These are phyloP conservation scores for Phytophthora litchii DNA, from an alignment of 352 stramenopile genomes.

Conservation along the genomic window DNA sequence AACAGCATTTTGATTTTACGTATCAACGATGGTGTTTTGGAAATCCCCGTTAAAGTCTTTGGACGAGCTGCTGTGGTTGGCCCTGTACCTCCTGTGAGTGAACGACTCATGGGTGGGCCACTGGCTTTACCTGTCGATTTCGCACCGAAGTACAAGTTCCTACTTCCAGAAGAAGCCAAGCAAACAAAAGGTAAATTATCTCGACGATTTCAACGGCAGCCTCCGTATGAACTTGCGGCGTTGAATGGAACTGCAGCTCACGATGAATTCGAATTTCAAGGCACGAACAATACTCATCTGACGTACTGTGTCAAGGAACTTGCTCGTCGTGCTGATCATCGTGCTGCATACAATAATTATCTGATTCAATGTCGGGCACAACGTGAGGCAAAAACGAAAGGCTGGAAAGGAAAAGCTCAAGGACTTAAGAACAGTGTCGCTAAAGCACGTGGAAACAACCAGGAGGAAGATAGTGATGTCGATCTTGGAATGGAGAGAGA, in stretches of 20 bases:
- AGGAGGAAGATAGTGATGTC: slow-evolving; percentile 48
- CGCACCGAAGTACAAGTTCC: slow-evolving; percentile 88
- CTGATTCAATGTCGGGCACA: slow-evolving; percentile 49
- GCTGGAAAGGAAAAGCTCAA: slow-evolving; percentile 33
- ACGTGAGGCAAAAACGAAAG: slow-evolving; percentile 39
- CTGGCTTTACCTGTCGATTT: slow-evolving; percentile 87
- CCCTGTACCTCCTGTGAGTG: slow-evolving; percentile 31
- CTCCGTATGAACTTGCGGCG: slow-evolving; percentile 66
- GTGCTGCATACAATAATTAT: slow-evolving; percentile 73
- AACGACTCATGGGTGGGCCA: slow-evolving; percentile 54
- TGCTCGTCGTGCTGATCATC: slow-evolving; percentile 65
- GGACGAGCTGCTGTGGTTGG: slow-evolving; percentile 68
- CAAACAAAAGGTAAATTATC: slow-evolving; percentile 58
- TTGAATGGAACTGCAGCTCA: slow-evolving; percentile 74
- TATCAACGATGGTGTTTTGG: slow-evolving; percentile 56
- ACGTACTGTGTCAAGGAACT: slow-evolving; percentile 89
- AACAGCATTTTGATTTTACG: slow-evolving; percentile 44
- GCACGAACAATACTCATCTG: slow-evolving; percentile 84
- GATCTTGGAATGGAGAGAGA: slow-evolving; percentile 69
- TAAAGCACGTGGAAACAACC: slow-evolving; percentile 35
- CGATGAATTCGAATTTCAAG: slow-evolving; percentile 84
- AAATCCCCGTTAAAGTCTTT: slow-evolving; percentile 64
- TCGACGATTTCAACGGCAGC: slow-evolving; percentile 56
- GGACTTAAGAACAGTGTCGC: slow-evolving; percentile 59
- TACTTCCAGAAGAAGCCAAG: slow-evolving; percentile 79